Evolutionary conservation across 139 green algal species (phyloP), one percentile per base, ranked within the genome.

Genomic region (Spirogloea muscicola): DNA sequence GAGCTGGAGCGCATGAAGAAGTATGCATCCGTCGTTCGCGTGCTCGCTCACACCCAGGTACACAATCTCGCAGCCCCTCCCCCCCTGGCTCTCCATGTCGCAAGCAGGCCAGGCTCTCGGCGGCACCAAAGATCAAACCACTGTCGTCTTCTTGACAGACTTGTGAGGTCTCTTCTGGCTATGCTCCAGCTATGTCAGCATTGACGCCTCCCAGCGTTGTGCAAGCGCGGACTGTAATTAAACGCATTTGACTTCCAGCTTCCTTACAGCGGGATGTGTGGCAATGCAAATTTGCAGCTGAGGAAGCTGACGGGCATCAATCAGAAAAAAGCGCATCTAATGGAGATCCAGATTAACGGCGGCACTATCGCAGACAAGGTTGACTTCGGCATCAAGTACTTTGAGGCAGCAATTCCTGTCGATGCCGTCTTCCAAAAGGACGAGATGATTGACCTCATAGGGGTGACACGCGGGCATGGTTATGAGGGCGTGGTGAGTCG

Each of bases 371-470:
- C 88, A 5, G 87, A 92, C 63, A 99, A 99, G 93, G 95, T 99
- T 29, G 90, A 97, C 86, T 98, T 96, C 77, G 94, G 88, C 34
- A 88, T 91, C 72, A 78, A 74, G 61, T 84, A 95, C 72, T 96
- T 98, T 63, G 94, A 98, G 91, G 96, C 96, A 90, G 77, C 86
- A 40, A 89, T 98, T 40, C 74, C 72, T 1, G 86, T 99, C 9
- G 87, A 93, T 75, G 64, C 81, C 31, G 86, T 99, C 51, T 97
- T 99, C 86, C 57, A 77, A 49, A 49, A 85, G 55, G 89, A 95
- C 82, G 94, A 99, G 88, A 97, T 98, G 94, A 97, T 99, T 61
- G 95, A 99, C 87, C 89, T 91, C 68, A 98, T 99, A 76, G 92
- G 88, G 65, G 94, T 99, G 86, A 98, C 93, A 76, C 90, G 87